Conservation (phyloP, 352 stramenopile genomes). For the Globisporangium alternatum region DNA sequence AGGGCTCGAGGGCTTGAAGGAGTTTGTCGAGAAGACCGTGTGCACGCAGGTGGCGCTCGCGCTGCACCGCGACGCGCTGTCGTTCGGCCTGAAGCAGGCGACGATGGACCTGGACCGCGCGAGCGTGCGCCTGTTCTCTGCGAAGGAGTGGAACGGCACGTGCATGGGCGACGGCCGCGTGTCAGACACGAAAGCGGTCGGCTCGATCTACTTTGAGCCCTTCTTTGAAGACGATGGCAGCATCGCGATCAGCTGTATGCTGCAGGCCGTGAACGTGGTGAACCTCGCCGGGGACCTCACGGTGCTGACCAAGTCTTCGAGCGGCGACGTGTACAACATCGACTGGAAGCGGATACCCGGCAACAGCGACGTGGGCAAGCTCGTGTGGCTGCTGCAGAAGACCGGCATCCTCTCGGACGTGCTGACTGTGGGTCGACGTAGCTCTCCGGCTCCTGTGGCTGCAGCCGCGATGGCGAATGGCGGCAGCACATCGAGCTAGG, state of each 20-base stretch:
- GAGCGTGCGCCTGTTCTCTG: constrained; percentile 70
- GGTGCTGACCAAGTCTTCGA: constrained; percentile 35
- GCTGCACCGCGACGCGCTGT: constrained; percentile 66
- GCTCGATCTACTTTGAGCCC: constrained; percentile 75
- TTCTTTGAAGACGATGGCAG: constrained; percentile 51
- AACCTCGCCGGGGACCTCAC: constrained; percentile 30
- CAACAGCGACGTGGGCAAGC: constrained; percentile 59
- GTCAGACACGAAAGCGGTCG: constrained; percentile 60
- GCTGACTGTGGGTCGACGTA: constrained; percentile 12
- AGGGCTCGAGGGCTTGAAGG: constrained; percentile 47
- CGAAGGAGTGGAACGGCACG: constrained; percentile 77
- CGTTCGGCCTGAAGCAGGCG: constrained; percentile 75
- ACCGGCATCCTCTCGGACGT: constrained; percentile 44
- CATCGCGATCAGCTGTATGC: constrained; percentile 66
- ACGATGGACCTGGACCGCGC: constrained; percentile 73
- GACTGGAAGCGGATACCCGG: constrained; percentile 84
- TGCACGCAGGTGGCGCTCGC: constrained; percentile 71
- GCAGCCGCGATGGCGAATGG: constrained; percentile 5
- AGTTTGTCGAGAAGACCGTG: constrained; percentile 74
- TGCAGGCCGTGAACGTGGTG: constrained; percentile 59
- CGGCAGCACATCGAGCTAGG: background rate
- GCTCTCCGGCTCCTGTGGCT: background rate
- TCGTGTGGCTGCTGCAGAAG: constrained; percentile 74
- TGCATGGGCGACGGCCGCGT: constrained; percentile 86
- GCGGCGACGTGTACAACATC: constrained; percentile 51